These are phyloP conservation scores for Calocera viscosa DNA, from an alignment of 768 basidiomycete genomes.

Conservation along the genomic window DNA sequence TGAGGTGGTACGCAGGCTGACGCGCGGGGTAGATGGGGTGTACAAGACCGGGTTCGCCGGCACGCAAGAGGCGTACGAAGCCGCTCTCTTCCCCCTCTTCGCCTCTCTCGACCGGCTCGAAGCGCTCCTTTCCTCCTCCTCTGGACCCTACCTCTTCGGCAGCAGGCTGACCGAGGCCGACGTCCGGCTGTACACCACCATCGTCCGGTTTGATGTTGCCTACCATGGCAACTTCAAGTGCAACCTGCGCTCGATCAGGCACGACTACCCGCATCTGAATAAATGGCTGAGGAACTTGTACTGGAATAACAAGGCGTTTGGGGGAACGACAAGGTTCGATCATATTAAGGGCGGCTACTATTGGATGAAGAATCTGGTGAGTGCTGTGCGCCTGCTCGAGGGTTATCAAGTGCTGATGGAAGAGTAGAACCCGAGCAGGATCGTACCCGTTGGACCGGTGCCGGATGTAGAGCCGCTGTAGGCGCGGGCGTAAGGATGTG, in stretches of 20 bases:
- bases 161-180: constrained; percentile 51
- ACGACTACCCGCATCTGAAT: background rate
- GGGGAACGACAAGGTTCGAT: background rate
- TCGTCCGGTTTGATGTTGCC: background rate
- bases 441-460: background rate
- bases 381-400: background rate
- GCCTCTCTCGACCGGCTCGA: constrained; percentile 72
- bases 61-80: constrained; percentile 66
- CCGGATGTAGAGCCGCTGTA: background rate
- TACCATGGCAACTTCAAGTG: background rate
- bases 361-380: background rate
- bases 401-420: background rate
- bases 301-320: constrained; percentile 6
- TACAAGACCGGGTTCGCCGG: constrained; percentile 85
- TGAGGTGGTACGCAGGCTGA: too few relatives aligned
- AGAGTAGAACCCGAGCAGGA: background rate
- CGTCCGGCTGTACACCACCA: constrained; percentile 18
- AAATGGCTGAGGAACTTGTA: background rate
- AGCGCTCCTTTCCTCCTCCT: constrained; percentile 41
- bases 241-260: background rate
- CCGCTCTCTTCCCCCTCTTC: constrained; percentile 61
- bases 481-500: too few relatives aligned
- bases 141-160: constrained; percentile 78
- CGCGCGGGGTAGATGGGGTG: constrained; percentile 48
- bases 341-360: background rate